Evolutionary conservation across 768 basidiomycete genomes (phyloP), one percentile per base, ranked within the genome.

Genomic region (Amanita polypyramis): DNA sequence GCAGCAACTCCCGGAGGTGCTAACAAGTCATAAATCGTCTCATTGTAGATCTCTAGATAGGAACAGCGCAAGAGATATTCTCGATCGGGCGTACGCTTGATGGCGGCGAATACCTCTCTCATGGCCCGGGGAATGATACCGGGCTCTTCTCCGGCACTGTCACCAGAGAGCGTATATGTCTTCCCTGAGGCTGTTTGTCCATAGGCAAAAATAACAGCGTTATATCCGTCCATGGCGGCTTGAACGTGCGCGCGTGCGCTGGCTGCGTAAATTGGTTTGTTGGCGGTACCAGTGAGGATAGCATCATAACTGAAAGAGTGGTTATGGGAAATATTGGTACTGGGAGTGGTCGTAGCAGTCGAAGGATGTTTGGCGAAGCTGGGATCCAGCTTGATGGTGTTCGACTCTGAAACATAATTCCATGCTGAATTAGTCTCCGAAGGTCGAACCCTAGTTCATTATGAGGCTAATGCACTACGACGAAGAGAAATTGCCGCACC

Each of bases 1-100:
- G 70, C 70, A 0, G 70, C 70, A 53, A 66, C 67, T 25, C 66
- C 58, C 4, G 82, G 78, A 0, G 87, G 83, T 0, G 87, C 82
- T 9, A 99, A 79, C 1, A 99, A 68, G 56, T 95, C 91, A 54
- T 87, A 76, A 41, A 94, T 83, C 0, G 76, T 74, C 60, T 95
- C 91, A 64, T 98, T 99, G 70, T 98, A 99, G 40, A 99, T 93
- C 60, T 98, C 96, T 43, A 99, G 80, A 61, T 97, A 98, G 5
- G 89, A 90, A 60, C 93, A 95, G 14, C 94, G 81, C 6, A 99
- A 75, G n/a, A 98, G 78, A 64, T 92, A 98, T 59, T 95, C 91
- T 34, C 94, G 76, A 25, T 76, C 69, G 0, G 87, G 77, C 0
- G 87, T 89, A 41, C 73, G 72, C 34, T 78, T 77, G 62, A 95